Percentiles rank a stretch among this genome's conserved stretches.
phyloP scores from a whole-genome alignment of 805 yeast species.

The Candida nanaspora region DNA sequence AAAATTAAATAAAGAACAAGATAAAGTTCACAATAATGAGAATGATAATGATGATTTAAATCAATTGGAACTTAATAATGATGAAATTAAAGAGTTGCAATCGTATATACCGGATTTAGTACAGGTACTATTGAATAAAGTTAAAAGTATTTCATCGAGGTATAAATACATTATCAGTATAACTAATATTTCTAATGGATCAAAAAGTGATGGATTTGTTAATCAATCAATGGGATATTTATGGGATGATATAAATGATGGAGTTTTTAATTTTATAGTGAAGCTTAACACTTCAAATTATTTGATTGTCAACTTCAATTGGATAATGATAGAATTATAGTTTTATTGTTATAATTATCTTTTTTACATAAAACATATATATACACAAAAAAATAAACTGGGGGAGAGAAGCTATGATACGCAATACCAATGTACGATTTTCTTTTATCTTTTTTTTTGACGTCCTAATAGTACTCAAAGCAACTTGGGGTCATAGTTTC shows the following conservation, averaged over 20 bases:
- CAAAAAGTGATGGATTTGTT: constrained; percentile 16
- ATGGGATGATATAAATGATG: constrained; percentile 55
- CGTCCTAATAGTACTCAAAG: neutral
- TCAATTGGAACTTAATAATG: too few relatives aligned
- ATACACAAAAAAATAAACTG: too few relatives aligned
- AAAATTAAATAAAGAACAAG: too few relatives aligned
- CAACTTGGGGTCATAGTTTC: neutral
- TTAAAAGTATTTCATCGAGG: constrained; percentile 40
- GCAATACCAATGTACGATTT: too few relatives aligned
- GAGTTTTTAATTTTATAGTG: constrained; percentile 29
- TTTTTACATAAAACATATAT: neutral
- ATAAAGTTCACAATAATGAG: too few relatives aligned
- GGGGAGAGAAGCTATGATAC: too few relatives aligned
- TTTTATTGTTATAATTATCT: too few relatives aligned
- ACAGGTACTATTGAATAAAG: constrained; percentile 29
- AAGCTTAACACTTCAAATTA: constrained; percentile 10
- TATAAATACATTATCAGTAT: constrained; percentile 49
- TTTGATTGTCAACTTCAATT: constrained; percentile 20
- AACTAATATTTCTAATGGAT: constrained; percentile 24
- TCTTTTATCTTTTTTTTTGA: too few relatives aligned
- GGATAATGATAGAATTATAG: neutral
- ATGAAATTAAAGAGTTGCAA: neutral
- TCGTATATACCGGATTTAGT: too few relatives aligned
- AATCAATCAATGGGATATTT: constrained; percentile 36
- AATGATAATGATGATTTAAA: too few relatives aligned